Percentiles rank a stretch among this genome's conserved stretches.
phyloP scores from a whole-genome alignment of 306 rosid genomes.

The Oxytropis ochrocephala region DNA sequence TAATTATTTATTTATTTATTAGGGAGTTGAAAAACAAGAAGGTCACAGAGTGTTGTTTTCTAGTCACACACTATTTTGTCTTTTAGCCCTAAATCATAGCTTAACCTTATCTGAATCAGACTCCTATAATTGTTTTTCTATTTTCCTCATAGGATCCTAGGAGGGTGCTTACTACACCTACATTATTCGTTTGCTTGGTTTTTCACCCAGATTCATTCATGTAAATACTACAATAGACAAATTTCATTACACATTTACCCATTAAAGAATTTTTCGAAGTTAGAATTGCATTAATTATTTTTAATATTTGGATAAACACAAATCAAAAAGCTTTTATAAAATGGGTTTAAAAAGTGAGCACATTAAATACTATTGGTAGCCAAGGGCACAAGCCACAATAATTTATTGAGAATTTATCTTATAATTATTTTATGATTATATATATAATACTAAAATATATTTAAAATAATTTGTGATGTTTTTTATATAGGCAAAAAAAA shows the following conservation, averaged over 20 bases:
- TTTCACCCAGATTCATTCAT: slow-evolving; percentile 15
- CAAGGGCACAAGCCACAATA: not conserved
- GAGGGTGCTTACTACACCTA: not conserved
- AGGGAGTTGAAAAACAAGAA: slow-evolving; percentile 24
- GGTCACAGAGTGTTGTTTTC: slow-evolving; percentile 12
- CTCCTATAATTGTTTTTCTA: slow-evolving; percentile 22
- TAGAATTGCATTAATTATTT: slow-evolving; percentile 3
- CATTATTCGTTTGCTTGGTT: slow-evolving; percentile 8
- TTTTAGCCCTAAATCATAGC: slow-evolving; percentile 28
- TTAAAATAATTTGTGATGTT: too few species aligned
- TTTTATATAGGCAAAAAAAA: too few species aligned
- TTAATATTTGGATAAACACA: slow-evolving; percentile 11
- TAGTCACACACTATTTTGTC: slow-evolving; percentile 18
- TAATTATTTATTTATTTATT: not conserved
- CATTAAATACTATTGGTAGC: not conserved
- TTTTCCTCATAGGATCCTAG: slow-evolving; percentile 37
- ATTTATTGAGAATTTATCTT: not conserved
- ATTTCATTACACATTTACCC: slow-evolving; percentile 10
- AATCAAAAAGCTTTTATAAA: not conserved
- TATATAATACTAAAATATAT: too few species aligned
- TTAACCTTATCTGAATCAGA: slow-evolving; percentile 26
- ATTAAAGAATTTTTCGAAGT: slow-evolving; percentile 22
- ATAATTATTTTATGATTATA: too few species aligned
- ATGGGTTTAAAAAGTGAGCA: not conserved
- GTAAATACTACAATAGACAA: not conserved